Evolutionary conservation across 2,329 filamentous ascomycete species (phyloP).

Genomic region (Sporothrix dimorphospora): DNA sequence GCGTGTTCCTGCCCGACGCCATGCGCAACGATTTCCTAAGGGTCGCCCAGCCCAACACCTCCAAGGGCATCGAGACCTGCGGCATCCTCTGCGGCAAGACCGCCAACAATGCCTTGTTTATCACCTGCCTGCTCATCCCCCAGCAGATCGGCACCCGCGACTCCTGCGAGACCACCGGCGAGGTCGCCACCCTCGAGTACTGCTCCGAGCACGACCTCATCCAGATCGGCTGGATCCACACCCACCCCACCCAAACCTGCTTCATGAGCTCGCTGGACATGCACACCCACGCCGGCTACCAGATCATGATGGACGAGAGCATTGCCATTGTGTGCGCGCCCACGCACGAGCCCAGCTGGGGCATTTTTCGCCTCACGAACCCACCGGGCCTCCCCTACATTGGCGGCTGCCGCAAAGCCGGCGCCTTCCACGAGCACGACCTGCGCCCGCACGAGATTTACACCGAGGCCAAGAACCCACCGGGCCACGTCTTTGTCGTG

Average conservation of each 20-base stretch:
- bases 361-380: constrained; percentile 90
- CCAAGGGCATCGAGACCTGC: constrained; percentile 85
- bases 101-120: constrained; percentile 91
- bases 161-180: constrained; percentile 92
- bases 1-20: constrained; percentile 79
- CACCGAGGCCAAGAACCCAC: constrained; percentile 68
- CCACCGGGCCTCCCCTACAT: constrained; percentile 89
- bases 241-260: constrained; percentile 93
- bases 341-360: constrained; percentile 75
- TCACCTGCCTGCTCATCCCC: constrained; percentile 85
- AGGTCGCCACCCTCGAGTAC: constrained; percentile 83
- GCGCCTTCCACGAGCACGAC: constrained; percentile 78
- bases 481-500: constrained; percentile 71
- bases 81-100: constrained; percentile 90
- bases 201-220: constrained; percentile 82
- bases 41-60: constrained; percentile 76
- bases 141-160: constrained; percentile 89
- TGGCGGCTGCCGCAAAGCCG: constrained; percentile 73
- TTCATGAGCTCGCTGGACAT: constrained; percentile 96
- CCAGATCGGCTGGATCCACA: constrained; percentile 96
- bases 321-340: constrained; percentile 97
- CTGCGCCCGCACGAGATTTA: constrained; percentile 67
- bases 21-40: constrained; percentile 76
- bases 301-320: constrained; percentile 94
- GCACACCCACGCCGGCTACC: constrained; percentile 92